A percentile compares a stretch with the other conserved stretches of the same genome.
These are phyloP conservation scores for Elsinoe necatrix DNA, from an alignment of 2,329 filamentous ascomycete genomes.

Conservation along the genomic window DNA sequence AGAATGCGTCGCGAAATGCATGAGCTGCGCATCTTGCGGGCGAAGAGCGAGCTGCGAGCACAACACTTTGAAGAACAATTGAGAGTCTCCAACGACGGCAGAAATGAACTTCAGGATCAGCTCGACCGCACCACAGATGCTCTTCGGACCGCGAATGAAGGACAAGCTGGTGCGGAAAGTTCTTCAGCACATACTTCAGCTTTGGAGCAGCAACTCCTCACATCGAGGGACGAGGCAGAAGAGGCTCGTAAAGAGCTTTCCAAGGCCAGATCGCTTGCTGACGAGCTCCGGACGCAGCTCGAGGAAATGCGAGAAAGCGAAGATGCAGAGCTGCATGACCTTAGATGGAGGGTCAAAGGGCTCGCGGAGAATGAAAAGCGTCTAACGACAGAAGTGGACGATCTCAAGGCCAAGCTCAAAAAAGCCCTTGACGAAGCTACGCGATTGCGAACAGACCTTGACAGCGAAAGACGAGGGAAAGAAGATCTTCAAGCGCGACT, in stretches of 20 bases:
- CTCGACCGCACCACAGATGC: conserved; percentile 19
- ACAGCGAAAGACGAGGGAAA: not conserved
- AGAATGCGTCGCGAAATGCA: not conserved
- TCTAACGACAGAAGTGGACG: not conserved
- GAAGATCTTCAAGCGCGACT: not conserved
- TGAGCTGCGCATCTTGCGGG: conserved; percentile 7
- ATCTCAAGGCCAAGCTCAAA: not conserved
- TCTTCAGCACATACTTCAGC: not conserved
- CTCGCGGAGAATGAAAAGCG: conserved; percentile 2
- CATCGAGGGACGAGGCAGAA: not conserved
- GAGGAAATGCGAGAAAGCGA: conserved; percentile 19
- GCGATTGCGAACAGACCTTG: not conserved
- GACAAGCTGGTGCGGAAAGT: not conserved
- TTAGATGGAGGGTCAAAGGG: conserved; percentile 4
- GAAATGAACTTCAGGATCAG: conserved; percentile 20
- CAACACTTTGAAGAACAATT: conserved; percentile 15
- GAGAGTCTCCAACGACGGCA: not conserved
- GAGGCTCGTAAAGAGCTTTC: conserved; percentile 18
- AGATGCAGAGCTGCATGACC: conserved; percentile 19
- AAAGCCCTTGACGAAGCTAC: not conserved
- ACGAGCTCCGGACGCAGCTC: conserved; percentile 23
- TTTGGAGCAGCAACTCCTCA: not conserved
- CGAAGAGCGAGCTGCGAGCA: conserved; percentile 4
- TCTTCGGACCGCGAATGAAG: conserved; percentile 16
- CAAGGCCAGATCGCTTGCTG: conserved; percentile 17